Base-by-base conservation (phyloP, 2,329 filamentous ascomycete genomes). In the Phyllosticta citribraziliensis region DNA sequence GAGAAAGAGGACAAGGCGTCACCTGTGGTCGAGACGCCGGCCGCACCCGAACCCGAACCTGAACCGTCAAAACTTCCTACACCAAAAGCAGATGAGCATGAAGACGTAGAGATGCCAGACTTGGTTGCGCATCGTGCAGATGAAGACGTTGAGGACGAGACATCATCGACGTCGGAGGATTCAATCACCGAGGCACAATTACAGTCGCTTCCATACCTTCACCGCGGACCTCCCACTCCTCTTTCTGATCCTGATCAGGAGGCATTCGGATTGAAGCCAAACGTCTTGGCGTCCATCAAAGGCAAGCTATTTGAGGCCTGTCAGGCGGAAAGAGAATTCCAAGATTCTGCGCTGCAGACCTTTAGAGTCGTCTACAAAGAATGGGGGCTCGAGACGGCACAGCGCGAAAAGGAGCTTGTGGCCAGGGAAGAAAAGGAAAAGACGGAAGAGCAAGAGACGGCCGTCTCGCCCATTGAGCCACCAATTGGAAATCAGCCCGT, bases 401-500 rank as follows among this genome's bases (percentile, higher is more conserved):
- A 74, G 40, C 68, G 72, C 6, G 69, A 72, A 27, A 73, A 70
- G 33, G 75, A 78, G 17, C 69, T 73, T 22, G 74, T 75, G 12
- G 67, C 71, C 3, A 67, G 66, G 12, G 72, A 75, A 50, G 55
- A 60, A 19, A 68, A 71, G 60, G 70, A 71, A 55, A 69, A 68
- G 24, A 73, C 72, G 14, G 70, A 65, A 14, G 73, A 75, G 54
- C 72, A 72, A 25, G 67, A 66, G 14, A 40, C 71, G 33, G 72
- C 69, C 2, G 69, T 68, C 1, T 78, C 82, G 6, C 76, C 80
- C 14, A 52, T 62, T 12, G 68, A 67, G 24, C 56, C 47, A 4
- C n/a, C 24, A n/a, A 5, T 27, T 12, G 51, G 51, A 63, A 72
- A 80, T 2, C 83, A 81, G 63, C 77, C 80, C 0, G 84, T 88